These are phyloP conservation scores for Blastobotrys serpentis DNA, from an alignment of 1,139 yeast species.

Conservation along the genomic window DNA sequence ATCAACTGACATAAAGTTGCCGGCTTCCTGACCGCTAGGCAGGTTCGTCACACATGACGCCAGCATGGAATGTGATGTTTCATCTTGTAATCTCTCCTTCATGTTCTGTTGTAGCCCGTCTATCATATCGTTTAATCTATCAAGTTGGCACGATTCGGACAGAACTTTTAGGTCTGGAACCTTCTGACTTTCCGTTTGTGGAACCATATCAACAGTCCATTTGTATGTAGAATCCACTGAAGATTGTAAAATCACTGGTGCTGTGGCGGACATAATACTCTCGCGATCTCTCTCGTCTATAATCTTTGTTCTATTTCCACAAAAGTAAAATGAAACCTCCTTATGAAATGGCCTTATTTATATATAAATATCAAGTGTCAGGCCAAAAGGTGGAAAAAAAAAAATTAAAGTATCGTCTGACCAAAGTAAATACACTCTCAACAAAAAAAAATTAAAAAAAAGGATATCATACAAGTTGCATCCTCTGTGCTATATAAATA, in stretches of 20 bases:
- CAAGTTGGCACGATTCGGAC: slow-evolving; percentile 12
- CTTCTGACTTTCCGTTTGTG: background rate
- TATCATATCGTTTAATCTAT: slow-evolving; percentile 24
- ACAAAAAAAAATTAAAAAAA: background rate
- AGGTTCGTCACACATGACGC: slow-evolving; percentile 71
- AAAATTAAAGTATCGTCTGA: background rate
- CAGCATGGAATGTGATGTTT: slow-evolving; percentile 49
- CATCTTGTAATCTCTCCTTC: slow-evolving; percentile 18
- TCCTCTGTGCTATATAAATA: background rate
- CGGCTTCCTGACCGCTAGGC: slow-evolving; percentile 77
- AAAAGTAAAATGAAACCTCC: background rate
- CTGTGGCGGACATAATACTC: slow-evolving; percentile 2
- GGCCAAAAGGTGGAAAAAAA: background rate
- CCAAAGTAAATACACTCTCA: background rate
- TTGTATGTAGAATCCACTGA: background rate
- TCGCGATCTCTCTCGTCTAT: background rate
- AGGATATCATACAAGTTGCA: background rate
- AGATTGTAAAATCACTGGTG: slow-evolving; percentile 8
- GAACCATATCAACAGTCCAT: background rate
- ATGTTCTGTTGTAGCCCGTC: slow-evolving; percentile 20
- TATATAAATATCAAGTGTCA: no score
- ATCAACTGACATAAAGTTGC: slow-evolving; percentile 79
- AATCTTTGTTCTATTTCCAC: background rate
- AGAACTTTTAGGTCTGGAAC: slow-evolving; percentile 14
- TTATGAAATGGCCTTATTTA: no score